These are phyloP conservation scores for Poronia punctata DNA, from an alignment of 495 filamentous ascomycete species.

Conservation along the genomic window DNA sequence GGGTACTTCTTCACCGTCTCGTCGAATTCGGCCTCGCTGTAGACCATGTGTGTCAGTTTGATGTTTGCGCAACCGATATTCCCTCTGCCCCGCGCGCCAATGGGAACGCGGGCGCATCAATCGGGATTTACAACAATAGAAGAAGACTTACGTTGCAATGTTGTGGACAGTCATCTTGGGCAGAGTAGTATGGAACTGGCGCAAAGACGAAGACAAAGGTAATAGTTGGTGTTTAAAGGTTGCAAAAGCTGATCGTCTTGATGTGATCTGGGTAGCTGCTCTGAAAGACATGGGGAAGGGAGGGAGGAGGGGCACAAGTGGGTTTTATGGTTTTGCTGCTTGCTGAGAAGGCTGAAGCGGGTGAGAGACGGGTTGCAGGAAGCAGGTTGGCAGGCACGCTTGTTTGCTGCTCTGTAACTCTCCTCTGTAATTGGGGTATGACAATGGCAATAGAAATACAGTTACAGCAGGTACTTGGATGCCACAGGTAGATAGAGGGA, in stretches of 20 bases:
- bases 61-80: no score
- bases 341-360: background rate
- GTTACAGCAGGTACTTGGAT: no score
- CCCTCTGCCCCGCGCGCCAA: no score
- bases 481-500: no score
- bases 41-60: constrained; percentile 13
- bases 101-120: background rate
- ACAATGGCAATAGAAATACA: no score
- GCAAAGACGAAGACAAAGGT: constrained; percentile 8
- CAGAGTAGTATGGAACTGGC: constrained; percentile 34
- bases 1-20: constrained; percentile 44
- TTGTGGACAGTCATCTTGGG: constrained; percentile 42
- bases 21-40: constrained; percentile 59
- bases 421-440: no score
- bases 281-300: constrained; percentile 22
- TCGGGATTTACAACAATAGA: background rate
- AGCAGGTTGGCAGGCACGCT: no score
- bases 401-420: no score
- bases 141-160: constrained; percentile 30
- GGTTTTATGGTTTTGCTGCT: constrained; percentile 22
- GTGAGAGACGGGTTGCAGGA: background rate
- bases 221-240: constrained; percentile 14
- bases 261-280: constrained; percentile 14
- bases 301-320: constrained; percentile 15
- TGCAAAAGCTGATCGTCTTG: constrained; percentile 18